These are phyloP conservation scores for Firmiana major DNA, from an alignment of 345 rosid species.

Conservation along the genomic window DNA sequence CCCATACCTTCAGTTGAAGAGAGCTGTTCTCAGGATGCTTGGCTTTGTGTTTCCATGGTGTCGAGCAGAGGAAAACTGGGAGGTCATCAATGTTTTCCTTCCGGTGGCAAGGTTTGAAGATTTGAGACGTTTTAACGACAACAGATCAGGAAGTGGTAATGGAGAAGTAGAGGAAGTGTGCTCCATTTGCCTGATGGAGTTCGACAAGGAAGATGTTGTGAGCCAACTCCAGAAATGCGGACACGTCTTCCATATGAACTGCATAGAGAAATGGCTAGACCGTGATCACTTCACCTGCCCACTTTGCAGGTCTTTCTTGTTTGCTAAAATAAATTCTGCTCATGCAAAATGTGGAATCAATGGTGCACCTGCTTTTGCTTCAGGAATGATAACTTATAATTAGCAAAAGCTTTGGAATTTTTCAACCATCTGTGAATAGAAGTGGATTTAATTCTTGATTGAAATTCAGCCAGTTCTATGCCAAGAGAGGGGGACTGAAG, in stretches of 20 bases:
- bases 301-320: constrained; percentile 58
- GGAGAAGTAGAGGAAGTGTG: constrained; percentile 28
- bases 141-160: neutral
- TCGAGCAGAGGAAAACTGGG: constrained; percentile 8
- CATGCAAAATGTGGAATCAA: neutral
- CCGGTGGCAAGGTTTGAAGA: constrained; percentile 36
- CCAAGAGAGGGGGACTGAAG: too few species aligned
- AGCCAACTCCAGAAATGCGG: constrained; percentile 49
- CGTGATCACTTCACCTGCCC: constrained; percentile 66
- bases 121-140: constrained; percentile 6
- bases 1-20: constrained; percentile 40
- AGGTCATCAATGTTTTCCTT: constrained; percentile 13
- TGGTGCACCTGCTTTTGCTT: neutral
- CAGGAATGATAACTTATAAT: too few species aligned
- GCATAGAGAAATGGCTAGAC: constrained; percentile 62
- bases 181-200: constrained; percentile 60
- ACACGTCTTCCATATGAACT: constrained; percentile 61
- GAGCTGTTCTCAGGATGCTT: constrained; percentile 12
- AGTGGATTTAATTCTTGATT: too few species aligned
- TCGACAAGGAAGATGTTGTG: constrained; percentile 45
- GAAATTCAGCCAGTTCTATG: too few species aligned
- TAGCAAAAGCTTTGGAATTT: too few species aligned
- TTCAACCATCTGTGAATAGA: too few species aligned
- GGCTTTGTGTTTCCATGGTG: constrained; percentile 6
- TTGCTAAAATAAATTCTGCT: neutral